These are phyloP conservation scores for Stachybotrys echinatus DNA, from an alignment of 2,329 filamentous ascomycete genomes.

Conservation along the genomic window DNA sequence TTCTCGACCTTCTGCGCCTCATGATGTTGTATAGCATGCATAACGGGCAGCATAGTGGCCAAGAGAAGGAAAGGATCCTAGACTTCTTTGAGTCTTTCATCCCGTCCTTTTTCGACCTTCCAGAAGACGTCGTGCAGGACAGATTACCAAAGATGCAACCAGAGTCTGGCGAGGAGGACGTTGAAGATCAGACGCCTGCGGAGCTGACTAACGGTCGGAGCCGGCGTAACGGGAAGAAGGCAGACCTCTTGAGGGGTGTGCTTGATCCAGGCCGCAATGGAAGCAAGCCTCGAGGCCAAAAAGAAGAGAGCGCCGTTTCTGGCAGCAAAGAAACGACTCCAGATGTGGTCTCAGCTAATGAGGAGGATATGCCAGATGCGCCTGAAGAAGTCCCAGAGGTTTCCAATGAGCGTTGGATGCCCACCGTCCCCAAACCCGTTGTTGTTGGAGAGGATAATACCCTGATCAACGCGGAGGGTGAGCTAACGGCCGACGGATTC, in stretches of 20 bases:
- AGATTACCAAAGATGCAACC: slow-evolving; percentile 64
- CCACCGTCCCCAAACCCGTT: slow-evolving; percentile 50
- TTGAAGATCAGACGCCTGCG: slow-evolving; percentile 66
- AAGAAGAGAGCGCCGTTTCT: slow-evolving; percentile 72
- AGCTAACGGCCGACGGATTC: slow-evolving; percentile 70
- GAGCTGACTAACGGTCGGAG: slow-evolving; percentile 65
- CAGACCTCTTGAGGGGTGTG: slow-evolving; percentile 77
- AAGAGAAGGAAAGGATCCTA: slow-evolving; percentile 68
- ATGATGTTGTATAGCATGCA: slow-evolving; percentile 61
- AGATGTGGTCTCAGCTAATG: slow-evolving; percentile 69
- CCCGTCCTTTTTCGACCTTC: slow-evolving; percentile 69
- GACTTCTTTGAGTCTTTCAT: slow-evolving; percentile 75
- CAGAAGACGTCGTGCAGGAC: slow-evolving; percentile 63
- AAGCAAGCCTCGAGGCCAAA: slow-evolving; percentile 64
- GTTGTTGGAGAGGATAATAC: slow-evolving; percentile 48
- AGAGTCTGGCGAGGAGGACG: slow-evolving; percentile 69
- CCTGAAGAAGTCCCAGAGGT: slow-evolving; percentile 60
- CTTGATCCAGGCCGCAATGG: slow-evolving; percentile 73
- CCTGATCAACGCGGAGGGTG: slow-evolving; percentile 53
- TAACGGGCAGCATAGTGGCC: slow-evolving; percentile 64
- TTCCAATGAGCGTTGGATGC: slow-evolving; percentile 61
- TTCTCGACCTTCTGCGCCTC: slow-evolving; percentile 57
- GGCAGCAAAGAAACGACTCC: slow-evolving; percentile 87
- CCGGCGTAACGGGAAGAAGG: slow-evolving; percentile 70
- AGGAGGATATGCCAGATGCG: slow-evolving; percentile 67